Base-by-base conservation (phyloP, 805 yeast genomes). In the Cyberlindnera nakhonratchasimensis region DNA sequence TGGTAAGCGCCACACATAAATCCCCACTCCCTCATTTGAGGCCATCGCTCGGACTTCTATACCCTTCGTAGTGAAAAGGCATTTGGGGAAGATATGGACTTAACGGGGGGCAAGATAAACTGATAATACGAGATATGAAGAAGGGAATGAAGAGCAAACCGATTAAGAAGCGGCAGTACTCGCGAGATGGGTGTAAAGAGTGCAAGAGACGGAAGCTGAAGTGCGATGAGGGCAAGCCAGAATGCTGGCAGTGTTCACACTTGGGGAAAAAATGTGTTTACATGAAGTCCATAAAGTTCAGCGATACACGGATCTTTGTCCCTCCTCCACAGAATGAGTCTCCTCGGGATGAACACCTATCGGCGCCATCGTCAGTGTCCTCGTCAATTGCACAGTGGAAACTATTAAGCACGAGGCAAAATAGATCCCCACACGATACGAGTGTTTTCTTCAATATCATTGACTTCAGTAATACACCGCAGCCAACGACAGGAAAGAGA, bases 171-270 rank as follows among this genome's bases (percentile, higher is more conserved):
- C 52, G 75, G 37, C 57, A 63, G 39, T 71, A 72, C 48, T 67
- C 73, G 21, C 57, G 74, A 37, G 64, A 68, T 42, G 77, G 77
- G 6, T 72, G 77, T 43, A 51, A 54, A 30, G 72, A 69, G 47
- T 72, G 77, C 53, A 71, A 71, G 52, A 48, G 70, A 33, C 55
- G 75, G 29, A 70, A 68, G 45, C 54, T 67, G 41, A 71, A 55
- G 46, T 58, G 59, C 33, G 63, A 52, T 32, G 57, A 53, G 40
- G 48, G 48, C 9, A 50, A 54, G 33, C 58, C 57, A 1, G 49
- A 47, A 13, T 71, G 77, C 41, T 59, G 69, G 63, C 69, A 69
- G 36, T 71, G 77, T 40, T 43, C 59, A 1, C 61, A 61, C 24
- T 41, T 67, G 13, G 59, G 61, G 9, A 67, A 67, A 50, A 53